Conservation (phyloP, 129 eudicot genomes). For the Logfia minima region DNA sequence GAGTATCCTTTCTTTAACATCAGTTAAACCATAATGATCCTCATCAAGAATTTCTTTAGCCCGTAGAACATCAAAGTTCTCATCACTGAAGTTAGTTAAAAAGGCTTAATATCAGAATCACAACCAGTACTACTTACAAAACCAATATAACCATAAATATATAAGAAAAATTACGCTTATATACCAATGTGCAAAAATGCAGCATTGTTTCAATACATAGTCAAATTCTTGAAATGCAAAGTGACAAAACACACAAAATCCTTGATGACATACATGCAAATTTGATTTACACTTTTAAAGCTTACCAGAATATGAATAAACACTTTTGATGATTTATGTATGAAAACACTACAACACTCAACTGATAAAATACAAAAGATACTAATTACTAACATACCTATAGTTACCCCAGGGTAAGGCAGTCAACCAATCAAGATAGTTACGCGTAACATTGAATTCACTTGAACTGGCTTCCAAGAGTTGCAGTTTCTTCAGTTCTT, state of each 20-base stretch:
- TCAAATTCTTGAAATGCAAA: not conserved
- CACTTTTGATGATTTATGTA: not conserved
- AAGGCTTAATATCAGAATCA: slow-evolving; percentile 19
- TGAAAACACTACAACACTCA: not conserved
- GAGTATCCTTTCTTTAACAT: slow-evolving; percentile 95
- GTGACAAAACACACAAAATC: slow-evolving; percentile 1
- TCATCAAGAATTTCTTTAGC: slow-evolving; percentile 92
- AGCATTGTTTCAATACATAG: slow-evolving; percentile 4
- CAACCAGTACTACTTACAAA: slow-evolving; percentile 17
- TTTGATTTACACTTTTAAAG: not conserved
- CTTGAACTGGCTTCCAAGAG: slow-evolving; percentile 97
- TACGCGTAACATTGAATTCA: slow-evolving; percentile 95
- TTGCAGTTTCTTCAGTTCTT: slow-evolving; percentile 87
- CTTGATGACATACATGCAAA: slow-evolving; percentile 6
- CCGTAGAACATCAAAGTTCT: slow-evolving; percentile 80
- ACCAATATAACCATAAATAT: not conserved
- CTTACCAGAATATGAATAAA: slow-evolving; percentile 4
- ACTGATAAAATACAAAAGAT: not conserved
- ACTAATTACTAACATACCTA: slow-evolving; percentile 47
- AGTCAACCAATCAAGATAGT: slow-evolving; percentile 99
- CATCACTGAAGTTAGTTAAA: slow-evolving; percentile 63
- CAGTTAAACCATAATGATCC: slow-evolving; percentile 92
- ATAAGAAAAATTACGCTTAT: not conserved
- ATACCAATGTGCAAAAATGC: slow-evolving; percentile 6
- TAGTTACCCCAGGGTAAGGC: slow-evolving; percentile 98